Percentiles rank a stretch among this genome's conserved stretches.
phyloP scores from a whole-genome alignment of 202 grass and related monocot genomes.

The Saccharum hybrid region DNA sequence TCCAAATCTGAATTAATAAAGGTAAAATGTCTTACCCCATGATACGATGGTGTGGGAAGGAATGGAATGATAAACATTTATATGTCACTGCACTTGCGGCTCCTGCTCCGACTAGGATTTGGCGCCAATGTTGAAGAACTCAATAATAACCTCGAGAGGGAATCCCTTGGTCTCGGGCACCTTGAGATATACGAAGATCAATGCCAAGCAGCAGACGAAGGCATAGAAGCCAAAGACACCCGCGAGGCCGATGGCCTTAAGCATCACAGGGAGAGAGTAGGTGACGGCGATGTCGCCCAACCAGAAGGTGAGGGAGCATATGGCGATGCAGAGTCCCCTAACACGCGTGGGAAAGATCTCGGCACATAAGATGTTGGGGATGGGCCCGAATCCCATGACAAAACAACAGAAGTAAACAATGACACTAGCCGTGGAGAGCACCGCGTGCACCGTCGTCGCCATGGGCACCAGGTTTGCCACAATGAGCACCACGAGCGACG shows the following conservation, averaged over 20 bases:
- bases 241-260: slow-evolving; percentile 56
- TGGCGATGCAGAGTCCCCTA: slow-evolving; percentile 60
- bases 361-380: slow-evolving; percentile 75
- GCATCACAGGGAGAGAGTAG: slow-evolving; percentile 63
- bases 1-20: background rate
- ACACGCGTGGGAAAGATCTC: slow-evolving; percentile 80
- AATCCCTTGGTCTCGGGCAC: slow-evolving; percentile 80
- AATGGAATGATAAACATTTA: no score
- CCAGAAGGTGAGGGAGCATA: slow-evolving; percentile 83
- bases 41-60: no score
- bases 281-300: slow-evolving; percentile 70
- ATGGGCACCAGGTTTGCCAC: slow-evolving; percentile 51
- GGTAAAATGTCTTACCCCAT: background rate
- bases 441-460: slow-evolving; percentile 47
- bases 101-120: background rate
- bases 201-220: slow-evolving; percentile 59
- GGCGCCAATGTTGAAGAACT: slow-evolving; percentile 76
- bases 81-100: background rate
- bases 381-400: slow-evolving; percentile 75
- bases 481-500: slow-evolving; percentile 38
- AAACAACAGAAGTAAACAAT: slow-evolving; percentile 77
- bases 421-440: slow-evolving; percentile 65
- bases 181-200: slow-evolving; percentile 59
- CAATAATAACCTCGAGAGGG: slow-evolving; percentile 70
- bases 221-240: slow-evolving; percentile 69